Evolutionary conservation across 2,329 filamentous ascomycete species (phyloP), one percentile per base, ranked within the genome.

Genomic region (Claviceps monticola): DNA sequence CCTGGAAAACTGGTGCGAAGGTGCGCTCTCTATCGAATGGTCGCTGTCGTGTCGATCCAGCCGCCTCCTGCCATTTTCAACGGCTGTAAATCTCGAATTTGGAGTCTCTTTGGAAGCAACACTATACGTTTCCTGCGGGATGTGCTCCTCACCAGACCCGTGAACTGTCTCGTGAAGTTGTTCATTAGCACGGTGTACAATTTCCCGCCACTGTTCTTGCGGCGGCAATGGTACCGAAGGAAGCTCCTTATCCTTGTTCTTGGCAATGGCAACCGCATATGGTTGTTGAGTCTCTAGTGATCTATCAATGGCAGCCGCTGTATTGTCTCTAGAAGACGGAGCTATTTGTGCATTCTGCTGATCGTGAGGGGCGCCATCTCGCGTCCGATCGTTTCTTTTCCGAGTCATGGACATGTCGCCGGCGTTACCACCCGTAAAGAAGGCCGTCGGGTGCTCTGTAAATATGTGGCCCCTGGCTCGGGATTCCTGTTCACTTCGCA

Each of bases 321-420:
- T 67, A 51, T 74, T 73, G 3, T 69, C 67, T 34, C 74, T 71
- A n/a, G 60, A 62, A 38, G 38, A 38, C n/a, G 44, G 45, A 37
- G 38, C 16, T 49, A 49, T 39, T 21, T 72, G 68, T 48, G 63
- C 65, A 56, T 71, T 69, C 69, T 71, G 73, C 1, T 69, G 64
- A 48, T 80, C 76, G n/a, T 64, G 68, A 1, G 78, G 76, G 1
- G 75, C 78, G 2, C 78, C 72, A 55, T 82, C 82, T 59, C 69
- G 74, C 38, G 80, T 65, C 59, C 78, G 82, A 56, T 80, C 79
- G 58, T 77, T 82, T n/a, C 68, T 73, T 51, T 65, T 75, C 48
- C 75, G 71, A 8, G 66, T 61, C 37, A 73, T 57, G 53, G 69
- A 65, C 49, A 70, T 66, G 41, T 66, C 51, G 26, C 19, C 64